Evolutionary conservation across 495 filamentous ascomycete species (phyloP), one percentile per base, ranked within the genome.

Genomic region (Apiosordaria backusii): DNA sequence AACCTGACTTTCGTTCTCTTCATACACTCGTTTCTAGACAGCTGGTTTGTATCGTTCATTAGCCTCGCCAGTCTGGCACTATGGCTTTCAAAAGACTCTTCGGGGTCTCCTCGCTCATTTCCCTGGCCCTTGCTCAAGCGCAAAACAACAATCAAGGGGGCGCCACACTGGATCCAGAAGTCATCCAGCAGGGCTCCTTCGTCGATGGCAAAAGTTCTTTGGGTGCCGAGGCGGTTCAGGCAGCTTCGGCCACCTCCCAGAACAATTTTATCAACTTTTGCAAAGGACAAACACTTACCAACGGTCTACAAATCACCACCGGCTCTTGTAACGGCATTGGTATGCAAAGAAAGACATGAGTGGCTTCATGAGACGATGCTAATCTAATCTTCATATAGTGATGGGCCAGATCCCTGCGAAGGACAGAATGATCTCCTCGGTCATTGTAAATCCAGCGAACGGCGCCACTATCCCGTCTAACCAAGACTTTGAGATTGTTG

Each of bases 391-490:
- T 59, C 64, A 35, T 54, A n/a, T 72, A 81, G 83, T 79, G 4
- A 88, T 89, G 85, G 86, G 86, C 25, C 78, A 87, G 64, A 86
- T 88, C 67, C 86, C 86, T 18, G 74, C 83, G 21, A 76, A 74
- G 55, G 73, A 67, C 58, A 81, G 82, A 22, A 88, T 89, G 86
- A 75, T 87, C 60, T 86, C 86, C 2, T 77, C 81, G 5, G 82
- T 88, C 58, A 83, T 89, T 67, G 73, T 77, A 23, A 75, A 69
- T 61, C 86, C 86, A 3, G 21, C 69, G 16, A 67, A 79, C 6
- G 80, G 79, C 22, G 67, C 70, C 16, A 70, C 73, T 29, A 69
- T 86, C 21, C 57, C 74, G 22, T 68, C 79, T 1, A 76, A 84
- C 60, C 69, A 74, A 22, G 71, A 77, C 22, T 87, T 89, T 77